Evolutionary conservation across 352 stramenopile genomes (phyloP).

Genomic region (Globisporangium carolinianum): DNA sequence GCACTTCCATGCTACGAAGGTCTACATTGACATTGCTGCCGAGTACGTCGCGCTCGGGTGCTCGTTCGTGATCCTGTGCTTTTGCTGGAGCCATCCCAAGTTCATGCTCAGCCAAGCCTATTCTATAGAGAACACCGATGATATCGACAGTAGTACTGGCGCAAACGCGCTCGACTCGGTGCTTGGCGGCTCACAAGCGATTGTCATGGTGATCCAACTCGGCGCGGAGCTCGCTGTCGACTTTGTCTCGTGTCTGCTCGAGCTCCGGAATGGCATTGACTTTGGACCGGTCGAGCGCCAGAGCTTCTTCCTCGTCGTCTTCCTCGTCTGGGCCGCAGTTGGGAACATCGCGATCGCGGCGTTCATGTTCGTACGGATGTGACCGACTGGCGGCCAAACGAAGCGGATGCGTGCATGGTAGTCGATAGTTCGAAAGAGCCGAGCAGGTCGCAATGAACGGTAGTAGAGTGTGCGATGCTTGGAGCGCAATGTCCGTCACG

Average conservation of each 20-base stretch:
- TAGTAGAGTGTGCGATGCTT: too few relatives aligned
- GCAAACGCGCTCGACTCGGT: neutral
- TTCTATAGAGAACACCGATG: too few relatives aligned
- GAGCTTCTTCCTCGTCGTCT: constrained; percentile 10
- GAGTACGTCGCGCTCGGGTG: constrained; percentile 41
- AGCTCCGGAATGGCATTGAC: constrained; percentile 15
- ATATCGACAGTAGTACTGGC: neutral
- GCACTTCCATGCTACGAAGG: constrained; percentile 18
- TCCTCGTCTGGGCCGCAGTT: neutral
- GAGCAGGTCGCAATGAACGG: too few relatives aligned
- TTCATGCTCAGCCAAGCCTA: too few relatives aligned
- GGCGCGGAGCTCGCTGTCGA: constrained; percentile 15
- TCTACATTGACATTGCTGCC: constrained; percentile 34
- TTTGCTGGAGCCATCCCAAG: constrained; percentile 21
- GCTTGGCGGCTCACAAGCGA: constrained; percentile 2
- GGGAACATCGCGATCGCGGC: neutral
- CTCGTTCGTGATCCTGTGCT: constrained; percentile 24
- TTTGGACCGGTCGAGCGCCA: constrained; percentile 11
- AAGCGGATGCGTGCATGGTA: too few relatives aligned
- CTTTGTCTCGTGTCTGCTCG: constrained; percentile 16
- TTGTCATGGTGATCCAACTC: constrained; percentile 15
- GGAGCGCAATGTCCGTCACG: too few relatives aligned
- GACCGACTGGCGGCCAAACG: too few relatives aligned
- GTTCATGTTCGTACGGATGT: too few relatives aligned
- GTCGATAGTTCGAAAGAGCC: too few relatives aligned